Conservation (phyloP, 2,329 filamentous ascomycete species). For the Fusarium torreyae region DNA sequence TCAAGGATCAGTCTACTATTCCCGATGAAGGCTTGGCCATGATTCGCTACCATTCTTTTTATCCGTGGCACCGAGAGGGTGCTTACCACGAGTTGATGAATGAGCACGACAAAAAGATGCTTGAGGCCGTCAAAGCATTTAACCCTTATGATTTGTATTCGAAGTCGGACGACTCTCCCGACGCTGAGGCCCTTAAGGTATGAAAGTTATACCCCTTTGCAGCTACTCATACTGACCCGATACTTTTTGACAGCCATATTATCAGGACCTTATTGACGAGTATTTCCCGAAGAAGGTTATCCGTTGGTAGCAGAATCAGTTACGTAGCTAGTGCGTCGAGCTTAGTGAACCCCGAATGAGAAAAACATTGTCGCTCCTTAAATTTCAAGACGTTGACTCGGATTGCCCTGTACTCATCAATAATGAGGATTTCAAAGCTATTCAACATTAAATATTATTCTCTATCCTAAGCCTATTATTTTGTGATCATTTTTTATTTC, state of each 20-base stretch:
- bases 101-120: constrained; percentile 83
- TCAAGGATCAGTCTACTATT: constrained; percentile 84
- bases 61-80: constrained; percentile 88
- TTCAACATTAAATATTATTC: too few species aligned
- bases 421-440: too few species aligned
- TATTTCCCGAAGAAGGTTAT: constrained; percentile 55
- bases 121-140: constrained; percentile 86
- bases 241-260: constrained; percentile 53
- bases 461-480: too few species aligned
- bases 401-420: too few species aligned
- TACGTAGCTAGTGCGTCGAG: too few species aligned
- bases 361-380: too few species aligned
- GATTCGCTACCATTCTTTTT: constrained; percentile 95
- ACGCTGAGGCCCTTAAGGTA: constrained; percentile 79
- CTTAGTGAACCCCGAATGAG: too few species aligned
- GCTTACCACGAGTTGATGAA: constrained; percentile 89
- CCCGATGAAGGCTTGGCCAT: constrained; percentile 89
- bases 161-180: constrained; percentile 87
- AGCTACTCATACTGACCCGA: too few species aligned
- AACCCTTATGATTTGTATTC: constrained; percentile 94
- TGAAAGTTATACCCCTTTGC: too few species aligned
- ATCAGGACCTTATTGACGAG: constrained; percentile 61
- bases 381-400: too few species aligned
- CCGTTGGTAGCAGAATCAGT: too few species aligned
- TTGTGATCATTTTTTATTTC: too few species aligned